Evolutionary conservation across 192 early-diverging fungal species (phyloP).

Genomic region (Entomortierella lignicola): DNA sequence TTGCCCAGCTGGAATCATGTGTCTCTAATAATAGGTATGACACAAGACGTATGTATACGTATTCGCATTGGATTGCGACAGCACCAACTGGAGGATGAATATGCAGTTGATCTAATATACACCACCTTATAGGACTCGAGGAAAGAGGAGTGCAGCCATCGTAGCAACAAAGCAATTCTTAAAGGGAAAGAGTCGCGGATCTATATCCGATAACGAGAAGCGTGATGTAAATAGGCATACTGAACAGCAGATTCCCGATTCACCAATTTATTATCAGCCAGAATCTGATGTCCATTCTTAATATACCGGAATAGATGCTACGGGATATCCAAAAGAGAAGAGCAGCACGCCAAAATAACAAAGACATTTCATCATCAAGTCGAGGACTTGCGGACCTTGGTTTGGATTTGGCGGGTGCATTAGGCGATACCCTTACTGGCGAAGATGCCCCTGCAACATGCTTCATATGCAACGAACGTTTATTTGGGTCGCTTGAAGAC

Average conservation of each 20-base stretch:
- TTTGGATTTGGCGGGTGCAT: constrained; percentile 11
- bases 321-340: constrained; percentile 50
- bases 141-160: constrained; percentile 68
- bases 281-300: background rate
- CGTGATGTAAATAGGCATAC: constrained; percentile 15
- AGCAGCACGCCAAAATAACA: constrained; percentile 26
- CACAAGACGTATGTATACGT: too few relatives aligned
- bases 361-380: constrained; percentile 14
- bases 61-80: background rate
- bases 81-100: too few relatives aligned
- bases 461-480: constrained; percentile 71
- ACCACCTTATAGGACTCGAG: constrained; percentile 30
- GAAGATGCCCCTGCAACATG: constrained; percentile 61
- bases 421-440: constrained; percentile 26
- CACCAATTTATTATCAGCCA: background rate
- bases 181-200: constrained; percentile 54
- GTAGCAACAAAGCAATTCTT: constrained; percentile 63
- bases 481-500: constrained; percentile 66
- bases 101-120: background rate
- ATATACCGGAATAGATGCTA: constrained; percentile 16
- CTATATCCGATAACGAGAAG: constrained; percentile 38
- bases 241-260: too few relatives aligned
- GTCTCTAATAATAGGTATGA: constrained; percentile 10
- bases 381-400: constrained; percentile 11
- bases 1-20: constrained; percentile 54